These are phyloP conservation scores for Spergularia marina DNA, from an alignment of 148 eudicot genomes.

Conservation along the genomic window DNA sequence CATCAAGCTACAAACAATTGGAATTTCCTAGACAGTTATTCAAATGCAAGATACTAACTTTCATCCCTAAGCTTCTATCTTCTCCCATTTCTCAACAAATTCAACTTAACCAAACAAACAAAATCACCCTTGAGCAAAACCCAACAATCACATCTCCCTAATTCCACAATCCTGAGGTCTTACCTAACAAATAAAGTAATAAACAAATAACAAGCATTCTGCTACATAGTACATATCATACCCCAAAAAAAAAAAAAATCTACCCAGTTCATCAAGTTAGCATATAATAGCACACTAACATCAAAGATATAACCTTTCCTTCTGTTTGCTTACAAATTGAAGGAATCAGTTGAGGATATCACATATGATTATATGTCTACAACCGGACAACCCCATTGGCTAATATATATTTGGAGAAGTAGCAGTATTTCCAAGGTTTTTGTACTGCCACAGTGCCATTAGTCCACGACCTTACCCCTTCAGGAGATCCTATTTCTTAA, in stretches of 20 bases:
- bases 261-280: slow-evolving; percentile 6
- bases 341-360: no score
- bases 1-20: background rate
- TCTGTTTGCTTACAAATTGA: no score
- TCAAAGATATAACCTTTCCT: background rate
- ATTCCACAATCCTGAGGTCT: background rate
- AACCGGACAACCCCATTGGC: background rate
- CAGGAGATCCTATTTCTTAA: no score
- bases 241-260: background rate
- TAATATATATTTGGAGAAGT: no score
- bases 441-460: no score
- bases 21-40: background rate
- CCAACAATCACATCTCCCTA: background rate
- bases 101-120: background rate
- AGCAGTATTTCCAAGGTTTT: no score
- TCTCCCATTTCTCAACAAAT: slow-evolving; percentile 1
- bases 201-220: background rate
- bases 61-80: background rate
- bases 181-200: background rate
- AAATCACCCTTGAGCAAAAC: slow-evolving; percentile 2
- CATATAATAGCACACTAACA: background rate
- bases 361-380: no score
- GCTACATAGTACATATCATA: background rate
- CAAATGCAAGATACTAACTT: background rate
- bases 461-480: background rate